phyloP scores from a whole-genome alignment of 2,329 filamentous ascomycete species.

The Lasiodiplodia sp. region DNA sequence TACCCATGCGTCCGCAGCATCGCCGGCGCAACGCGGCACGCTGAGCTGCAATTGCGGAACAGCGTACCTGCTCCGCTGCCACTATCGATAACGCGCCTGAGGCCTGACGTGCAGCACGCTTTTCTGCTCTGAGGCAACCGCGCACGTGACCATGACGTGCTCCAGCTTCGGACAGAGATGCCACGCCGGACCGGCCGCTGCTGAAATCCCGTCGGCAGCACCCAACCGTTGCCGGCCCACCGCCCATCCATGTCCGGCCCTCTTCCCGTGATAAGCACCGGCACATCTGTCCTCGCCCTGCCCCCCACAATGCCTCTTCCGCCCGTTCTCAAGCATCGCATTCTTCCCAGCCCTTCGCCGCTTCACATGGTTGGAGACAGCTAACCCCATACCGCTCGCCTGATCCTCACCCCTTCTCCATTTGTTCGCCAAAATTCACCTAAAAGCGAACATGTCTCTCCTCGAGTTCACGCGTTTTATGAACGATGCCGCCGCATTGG shows the following conservation, averaged over 20 bases:
- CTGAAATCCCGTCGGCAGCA: conserved; percentile 7
- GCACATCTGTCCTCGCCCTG: conserved; percentile 1
- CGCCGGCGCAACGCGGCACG: not conserved
- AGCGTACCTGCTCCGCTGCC: too few relatives aligned
- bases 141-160: conserved; percentile 1
- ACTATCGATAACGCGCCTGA: not conserved
- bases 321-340: too few relatives aligned
- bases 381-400: not conserved
- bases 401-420: not conserved
- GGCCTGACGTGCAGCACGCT: not conserved
- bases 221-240: conserved; percentile 16
- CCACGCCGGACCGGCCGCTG: not conserved
- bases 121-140: not conserved
- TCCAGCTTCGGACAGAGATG: not conserved
- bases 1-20: not conserved
- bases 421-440: not conserved
- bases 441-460: conserved; percentile 16
- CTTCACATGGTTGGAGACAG: not conserved
- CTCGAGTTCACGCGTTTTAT: conserved; percentile 29
- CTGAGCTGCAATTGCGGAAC: not conserved
- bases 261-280: conserved; percentile 4
- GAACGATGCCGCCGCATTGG: conserved; percentile 29
- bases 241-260: not conserved
- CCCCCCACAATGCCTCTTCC: not conserved
- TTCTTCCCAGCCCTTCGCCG: not conserved